Evolutionary conservation across 805 yeast genomes (phyloP).

Genomic region (Candida krabiensis): DNA sequence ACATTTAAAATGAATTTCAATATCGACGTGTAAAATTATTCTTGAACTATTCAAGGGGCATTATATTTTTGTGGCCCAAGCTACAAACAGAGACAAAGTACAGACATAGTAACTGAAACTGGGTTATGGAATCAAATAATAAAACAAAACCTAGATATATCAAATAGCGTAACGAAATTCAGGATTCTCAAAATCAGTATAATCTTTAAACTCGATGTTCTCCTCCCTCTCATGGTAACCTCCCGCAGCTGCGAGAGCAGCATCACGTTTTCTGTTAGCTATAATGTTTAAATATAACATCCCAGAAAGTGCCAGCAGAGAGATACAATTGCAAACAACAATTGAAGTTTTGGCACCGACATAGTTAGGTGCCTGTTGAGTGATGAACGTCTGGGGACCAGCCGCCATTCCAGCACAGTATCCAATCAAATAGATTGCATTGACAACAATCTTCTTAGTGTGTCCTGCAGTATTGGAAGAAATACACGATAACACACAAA

Average conservation of each 20-base stretch:
- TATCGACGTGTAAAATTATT: too few species aligned
- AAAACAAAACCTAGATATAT: too few species aligned
- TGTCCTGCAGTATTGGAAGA: constrained; percentile 45
- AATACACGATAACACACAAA: constrained; percentile 27
- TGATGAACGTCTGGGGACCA: constrained; percentile 55
- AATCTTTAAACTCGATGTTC: constrained; percentile 43
- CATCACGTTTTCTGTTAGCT: constrained; percentile 24
- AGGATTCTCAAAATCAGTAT: constrained; percentile 44
- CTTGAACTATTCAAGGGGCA: too few species aligned
- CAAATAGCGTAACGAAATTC: constrained; percentile 35
- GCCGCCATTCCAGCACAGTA: constrained; percentile 49
- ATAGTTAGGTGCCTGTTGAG: constrained; percentile 44
- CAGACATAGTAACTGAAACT: too few species aligned
- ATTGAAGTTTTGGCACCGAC: constrained; percentile 44
- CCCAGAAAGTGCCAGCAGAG: constrained; percentile 43
- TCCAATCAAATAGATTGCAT: constrained; percentile 35
- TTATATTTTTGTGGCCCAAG: too few species aligned
- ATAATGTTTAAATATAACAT: constrained; percentile 18
- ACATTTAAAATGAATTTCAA: too few species aligned
- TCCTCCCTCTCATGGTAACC: constrained; percentile 26
- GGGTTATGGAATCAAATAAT: too few species aligned
- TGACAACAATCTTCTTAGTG: constrained; percentile 48
- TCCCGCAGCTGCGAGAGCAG: constrained; percentile 25
- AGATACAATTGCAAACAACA: constrained; percentile 9
- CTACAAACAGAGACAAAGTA: too few species aligned